phyloP scores from a whole-genome alignment of 352 stramenopile species.

The Pythium brassicae region DNA sequence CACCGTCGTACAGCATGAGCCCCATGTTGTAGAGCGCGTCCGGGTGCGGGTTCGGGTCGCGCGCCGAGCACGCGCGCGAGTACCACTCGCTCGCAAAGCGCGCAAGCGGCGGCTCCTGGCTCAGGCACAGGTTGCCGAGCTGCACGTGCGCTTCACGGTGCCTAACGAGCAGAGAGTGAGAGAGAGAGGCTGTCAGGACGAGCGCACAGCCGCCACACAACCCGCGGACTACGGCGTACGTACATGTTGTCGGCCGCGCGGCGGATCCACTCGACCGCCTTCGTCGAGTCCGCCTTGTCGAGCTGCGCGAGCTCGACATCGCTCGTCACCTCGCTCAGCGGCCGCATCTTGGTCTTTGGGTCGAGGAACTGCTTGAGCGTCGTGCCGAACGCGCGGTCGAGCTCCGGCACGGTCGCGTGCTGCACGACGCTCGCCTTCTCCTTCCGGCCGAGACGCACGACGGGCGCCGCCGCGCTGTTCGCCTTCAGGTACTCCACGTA shows the following conservation, averaged over 20 bases:
- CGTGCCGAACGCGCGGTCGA: constrained; percentile 70
- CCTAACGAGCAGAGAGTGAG: constrained; percentile 10
- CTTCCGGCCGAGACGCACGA: constrained; percentile 21
- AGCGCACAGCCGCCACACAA: not conserved
- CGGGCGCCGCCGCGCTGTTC: constrained; percentile 21
- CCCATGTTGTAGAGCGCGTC: constrained; percentile 85
- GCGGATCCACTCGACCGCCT: constrained; percentile 77
- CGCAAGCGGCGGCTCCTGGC: constrained; percentile 71
- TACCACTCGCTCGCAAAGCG: constrained; percentile 74
- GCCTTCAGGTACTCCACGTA: constrained; percentile 73
- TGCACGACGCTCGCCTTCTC: constrained; percentile 34
- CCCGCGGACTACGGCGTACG: no score
- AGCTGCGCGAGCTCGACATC: constrained; percentile 16
- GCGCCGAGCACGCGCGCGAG: constrained; percentile 40
- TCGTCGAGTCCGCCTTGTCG: constrained; percentile 46
- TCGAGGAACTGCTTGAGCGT: constrained; percentile 70
- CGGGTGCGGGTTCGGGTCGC: constrained; percentile 52
- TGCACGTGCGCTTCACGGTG: constrained; percentile 78
- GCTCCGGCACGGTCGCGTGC: constrained; percentile 45
- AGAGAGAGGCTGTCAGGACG: not conserved
- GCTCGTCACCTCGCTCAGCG: constrained; percentile 28
- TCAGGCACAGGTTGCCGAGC: constrained; percentile 76
- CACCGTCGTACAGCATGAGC: constrained; percentile 69
- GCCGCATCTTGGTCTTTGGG: constrained; percentile 42
- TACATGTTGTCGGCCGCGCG: constrained; percentile 64